These are phyloP conservation scores for Dryadomyces quercus-mongolicae DNA, from an alignment of 2,329 filamentous ascomycete genomes.

Conservation along the genomic window DNA sequence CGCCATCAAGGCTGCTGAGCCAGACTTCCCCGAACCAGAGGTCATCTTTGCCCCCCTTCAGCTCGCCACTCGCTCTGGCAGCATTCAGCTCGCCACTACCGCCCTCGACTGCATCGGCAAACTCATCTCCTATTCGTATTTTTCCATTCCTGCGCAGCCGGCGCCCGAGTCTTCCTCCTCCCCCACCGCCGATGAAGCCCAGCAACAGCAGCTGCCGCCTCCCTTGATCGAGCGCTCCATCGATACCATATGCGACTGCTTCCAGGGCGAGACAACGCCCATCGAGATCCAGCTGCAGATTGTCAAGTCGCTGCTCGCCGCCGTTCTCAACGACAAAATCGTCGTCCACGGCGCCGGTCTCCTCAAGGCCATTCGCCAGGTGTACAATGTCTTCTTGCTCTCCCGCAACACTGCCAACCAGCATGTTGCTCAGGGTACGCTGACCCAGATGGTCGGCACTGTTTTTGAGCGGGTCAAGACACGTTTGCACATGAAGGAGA, in stretches of 20 bases:
- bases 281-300: conserved; percentile 94
- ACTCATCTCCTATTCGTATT: conserved; percentile 97
- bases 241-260: conserved; percentile 98
- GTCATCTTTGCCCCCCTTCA: conserved; percentile 84
- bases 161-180: conserved; percentile 19
- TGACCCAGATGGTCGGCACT: conserved; percentile 97
- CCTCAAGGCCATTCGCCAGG: conserved; percentile 90
- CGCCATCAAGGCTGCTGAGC: conserved; percentile 76
- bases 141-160: conserved; percentile 54
- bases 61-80: conserved; percentile 77
- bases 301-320: conserved; percentile 89
- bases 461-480: conserved; percentile 92
- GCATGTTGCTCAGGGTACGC: conserved; percentile 89
- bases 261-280: conserved; percentile 89
- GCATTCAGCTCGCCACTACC: conserved; percentile 73
- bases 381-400: conserved; percentile 97
- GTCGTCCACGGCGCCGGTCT: conserved; percentile 94
- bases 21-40: conserved; percentile 75
- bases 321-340: conserved; percentile 96
- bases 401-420: conserved; percentile 92
- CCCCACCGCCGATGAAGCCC: conserved; percentile 10
- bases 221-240: conserved; percentile 95
- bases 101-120: conserved; percentile 98
- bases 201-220: conserved; percentile 18
- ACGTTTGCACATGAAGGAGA: conserved; percentile 76